These are phyloP conservation scores for Fusarium longipes DNA, from an alignment of 2,329 filamentous ascomycete genomes.

Conservation along the genomic window DNA sequence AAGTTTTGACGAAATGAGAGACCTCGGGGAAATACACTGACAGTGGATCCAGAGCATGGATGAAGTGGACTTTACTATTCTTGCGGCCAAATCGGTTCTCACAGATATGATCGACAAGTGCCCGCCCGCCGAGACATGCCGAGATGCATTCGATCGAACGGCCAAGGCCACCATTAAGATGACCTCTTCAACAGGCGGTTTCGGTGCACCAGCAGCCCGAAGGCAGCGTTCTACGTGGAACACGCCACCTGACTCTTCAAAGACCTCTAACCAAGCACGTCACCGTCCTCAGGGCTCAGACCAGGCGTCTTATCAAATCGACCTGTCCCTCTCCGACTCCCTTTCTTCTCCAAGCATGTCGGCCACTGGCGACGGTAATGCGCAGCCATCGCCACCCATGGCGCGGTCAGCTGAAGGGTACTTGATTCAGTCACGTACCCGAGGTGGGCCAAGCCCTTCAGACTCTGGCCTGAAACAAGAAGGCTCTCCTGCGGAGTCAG, in stretches of 20 bases:
- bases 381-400: slow-evolving; percentile 56
- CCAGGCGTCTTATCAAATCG: slow-evolving; percentile 51
- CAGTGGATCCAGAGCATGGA: slow-evolving; percentile 74
- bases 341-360: slow-evolving; percentile 57
- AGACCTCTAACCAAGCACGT: slow-evolving; percentile 37
- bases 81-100: slow-evolving; percentile 92
- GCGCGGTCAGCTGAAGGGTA: slow-evolving; percentile 50
- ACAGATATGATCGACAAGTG: slow-evolving; percentile 94
- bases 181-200: slow-evolving; percentile 88
- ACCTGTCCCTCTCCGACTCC: slow-evolving; percentile 54
- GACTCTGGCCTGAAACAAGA: slow-evolving; percentile 48
- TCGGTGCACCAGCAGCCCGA: slow-evolving; percentile 61
- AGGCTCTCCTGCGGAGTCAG: slow-evolving; percentile 53
- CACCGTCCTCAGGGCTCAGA: slow-evolving; percentile 49
- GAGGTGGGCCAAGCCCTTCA: slow-evolving; percentile 48
- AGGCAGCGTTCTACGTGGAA: slow-evolving; percentile 49
- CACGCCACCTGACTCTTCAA: slow-evolving; percentile 44
- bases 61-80: slow-evolving; percentile 96
- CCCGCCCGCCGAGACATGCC: slow-evolving; percentile 91
- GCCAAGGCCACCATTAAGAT: slow-evolving; percentile 96
- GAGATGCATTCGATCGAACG: slow-evolving; percentile 94
- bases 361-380: slow-evolving; percentile 49
- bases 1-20: slow-evolving; percentile 54
- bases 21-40: slow-evolving; percentile 17
- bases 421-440: slow-evolving; percentile 48